A percentile compares a stretch with the other conserved stretches of the same genome.
Evolutionary conservation across 805 yeast genomes (phyloP).

Genomic region (Brettanomyces sp.): DNA sequence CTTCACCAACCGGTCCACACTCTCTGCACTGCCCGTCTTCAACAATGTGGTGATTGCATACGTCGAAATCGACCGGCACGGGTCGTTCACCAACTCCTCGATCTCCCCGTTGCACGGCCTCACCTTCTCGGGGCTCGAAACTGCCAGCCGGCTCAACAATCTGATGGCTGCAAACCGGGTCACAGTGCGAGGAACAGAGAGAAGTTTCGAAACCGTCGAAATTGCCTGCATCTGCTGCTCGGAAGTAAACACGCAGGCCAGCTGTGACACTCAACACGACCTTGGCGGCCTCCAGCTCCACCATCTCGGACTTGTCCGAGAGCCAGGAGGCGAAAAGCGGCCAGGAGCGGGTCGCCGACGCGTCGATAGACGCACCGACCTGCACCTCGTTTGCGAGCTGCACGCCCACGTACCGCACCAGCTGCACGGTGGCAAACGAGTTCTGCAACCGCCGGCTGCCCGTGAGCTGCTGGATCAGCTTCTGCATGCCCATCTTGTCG

Average conservation of each 20-base stretch:
- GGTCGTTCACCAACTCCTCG: conserved; percentile 77
- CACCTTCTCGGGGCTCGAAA: conserved; percentile 69
- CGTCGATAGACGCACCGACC: background rate
- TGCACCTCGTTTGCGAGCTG: background rate
- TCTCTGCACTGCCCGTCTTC: conserved; percentile 87
- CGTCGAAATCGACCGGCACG: conserved; percentile 88
- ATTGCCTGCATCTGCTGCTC: conserved; percentile 67
- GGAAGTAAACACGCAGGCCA: conserved; percentile 34
- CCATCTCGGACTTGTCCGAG: conserved; percentile 77
- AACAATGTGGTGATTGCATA: conserved; percentile 93
- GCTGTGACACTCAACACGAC: conserved; percentile 43
- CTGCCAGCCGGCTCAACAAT: conserved; percentile 75
- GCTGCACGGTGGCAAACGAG: conserved; percentile 77
- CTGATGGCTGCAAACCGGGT: conserved; percentile 92
- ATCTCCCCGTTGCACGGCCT: conserved; percentile 76
- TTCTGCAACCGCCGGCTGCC: conserved; percentile 55
- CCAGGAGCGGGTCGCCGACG: conserved; percentile 27
- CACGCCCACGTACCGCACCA: conserved; percentile 61
- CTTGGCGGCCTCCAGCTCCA: conserved; percentile 86
- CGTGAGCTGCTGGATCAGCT: conserved; percentile 72
- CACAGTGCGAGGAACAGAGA: conserved; percentile 82
- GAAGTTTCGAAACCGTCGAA: conserved; percentile 60
- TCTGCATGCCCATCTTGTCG: conserved; percentile 84
- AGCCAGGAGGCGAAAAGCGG: conserved; percentile 63
- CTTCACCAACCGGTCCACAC: conserved; percentile 79